Base-by-base conservation (phyloP, 495 filamentous ascomycete species). In the Penicillium robsamsonii region DNA sequence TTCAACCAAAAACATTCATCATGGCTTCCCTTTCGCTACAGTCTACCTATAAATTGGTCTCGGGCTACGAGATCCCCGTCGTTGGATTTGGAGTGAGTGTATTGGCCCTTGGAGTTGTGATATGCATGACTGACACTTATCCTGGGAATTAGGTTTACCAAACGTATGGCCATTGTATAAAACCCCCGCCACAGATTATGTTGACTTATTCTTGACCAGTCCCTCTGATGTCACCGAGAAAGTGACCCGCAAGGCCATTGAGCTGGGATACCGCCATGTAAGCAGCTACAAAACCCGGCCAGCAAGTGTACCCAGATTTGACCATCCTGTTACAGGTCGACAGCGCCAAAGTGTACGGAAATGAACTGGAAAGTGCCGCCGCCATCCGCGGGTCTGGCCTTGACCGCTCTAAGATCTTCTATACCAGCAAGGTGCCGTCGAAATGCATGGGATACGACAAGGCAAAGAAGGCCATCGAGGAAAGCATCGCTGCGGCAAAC, bases 1-100 rank as follows among this genome's bases (percentile, higher is more conserved):
- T 18, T 22, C 30, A 35, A 25, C 50, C 35, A 35, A 30, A 20
- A 33, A 30, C 24, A 27, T 46, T 50, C 18, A 71, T 33, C 48
- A 88, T 89, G 86, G 71, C 86, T 4, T 61, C 72, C 10, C 72
- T 87, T 33, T 78, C 70, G 24, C 79, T 92, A 64, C 79, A 86
- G 59, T 84, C 85, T 13, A 87, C 79, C 37, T 74, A 85, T 59
- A 85, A 83, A 64, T 75, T 93, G 71, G 82, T 83, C 58, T 91
- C 89, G 44, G 90, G 90, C 51, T 86, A 86, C 67, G 83, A 91
- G 54, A 91, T 95, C 37, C 90, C 90, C 0, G 70, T 80, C 10
- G 62, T 93, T 37, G 90, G 90, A 2, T 91, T 84, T 62, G 89
- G 87, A 47, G 86, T 88, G 79, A 65, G 84, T 76, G 49, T 20